Evolutionary conservation across 2,329 filamentous ascomycete genomes (phyloP), one percentile per base, ranked within the genome.

Genomic region (Colletotrichum higginsianum): DNA sequence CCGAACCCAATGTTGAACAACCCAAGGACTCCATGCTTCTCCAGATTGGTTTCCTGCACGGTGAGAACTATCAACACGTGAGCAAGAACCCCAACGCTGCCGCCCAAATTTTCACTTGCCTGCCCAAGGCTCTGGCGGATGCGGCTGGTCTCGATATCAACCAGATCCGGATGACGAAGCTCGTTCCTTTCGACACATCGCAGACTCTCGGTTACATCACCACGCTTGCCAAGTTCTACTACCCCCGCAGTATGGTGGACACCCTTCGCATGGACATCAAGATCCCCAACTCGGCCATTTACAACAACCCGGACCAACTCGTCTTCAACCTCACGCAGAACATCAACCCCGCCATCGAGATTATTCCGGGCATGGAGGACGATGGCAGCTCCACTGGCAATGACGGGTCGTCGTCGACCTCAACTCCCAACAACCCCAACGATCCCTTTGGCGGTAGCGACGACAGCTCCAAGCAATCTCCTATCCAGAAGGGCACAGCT

Each of bases 1-100:
- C 90, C 50, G 86, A 88, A 67, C 88, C 88, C 40, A 86, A 88
- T 60, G 75, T 80, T 12, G 71, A 83, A 5, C 80, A 86, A 21
- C 93, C 94, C 0, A 82, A 86, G 4, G 93, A 93, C 75, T 90
- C 89, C 0, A 90, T 89, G 4, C 82, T 93, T 76, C 92, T 98
- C 75, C 94, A 98, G 79, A 88, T 98, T 74, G 96, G 93, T 44
- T 98, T 98, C 87, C 85, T 90, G 63, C 92, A 91, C 78, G 88
- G 89, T 1, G 87, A 97, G 76, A 96, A 97, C 84, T 99, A 96
- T 81, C 84, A 88, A 11, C 98, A 97, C 79, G 93, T 98, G 38
- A 91, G 92, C 13, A 85, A 85, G 26, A 90, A 92, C 73, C 86
- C 90, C 16, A 87, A 92, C 74, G 93, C 95, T 21, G 93, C 94